Conservation (phyloP, 345 rosid genomes). For the Punica granatum region DNA sequence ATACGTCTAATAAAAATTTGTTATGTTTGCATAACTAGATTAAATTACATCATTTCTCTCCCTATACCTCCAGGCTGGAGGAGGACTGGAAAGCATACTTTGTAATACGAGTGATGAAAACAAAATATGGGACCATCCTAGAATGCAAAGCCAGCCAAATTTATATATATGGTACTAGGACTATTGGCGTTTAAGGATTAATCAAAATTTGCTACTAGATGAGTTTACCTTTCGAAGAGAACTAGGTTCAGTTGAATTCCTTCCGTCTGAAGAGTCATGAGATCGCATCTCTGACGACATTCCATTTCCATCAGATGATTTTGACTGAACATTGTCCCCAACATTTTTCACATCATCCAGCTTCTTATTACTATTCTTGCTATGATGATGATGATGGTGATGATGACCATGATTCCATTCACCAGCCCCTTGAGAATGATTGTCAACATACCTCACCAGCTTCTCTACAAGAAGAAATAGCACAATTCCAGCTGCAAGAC, state of each 20-base stretch:
- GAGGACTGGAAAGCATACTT: not conserved
- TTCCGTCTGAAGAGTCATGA: slow-evolving; percentile 30
- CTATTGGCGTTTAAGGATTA: not conserved
- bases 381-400: slow-evolving; percentile 69
- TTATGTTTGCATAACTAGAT: not conserved
- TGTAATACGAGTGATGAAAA: not conserved
- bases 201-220: not conserved
- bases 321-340: slow-evolving; percentile 17
- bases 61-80: not conserved
- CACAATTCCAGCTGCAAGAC: slow-evolving; percentile 84
- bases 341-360: slow-evolving; percentile 40
- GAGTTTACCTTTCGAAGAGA: slow-evolving; percentile 62
- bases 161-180: not conserved
- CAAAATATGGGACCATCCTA: not conserved
- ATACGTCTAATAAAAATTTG: not conserved
- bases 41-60: not conserved
- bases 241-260: slow-evolving; percentile 16
- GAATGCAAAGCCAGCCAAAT: not conserved
- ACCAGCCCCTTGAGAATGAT: slow-evolving; percentile 45
- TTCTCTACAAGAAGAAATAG: slow-evolving; percentile 92
- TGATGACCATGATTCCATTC: slow-evolving; percentile 68
- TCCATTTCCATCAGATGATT: slow-evolving; percentile 25
- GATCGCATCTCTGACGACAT: not conserved
- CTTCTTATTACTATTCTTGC: slow-evolving; percentile 42
- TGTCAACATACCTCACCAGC: slow-evolving; percentile 84